Percentiles rank a stretch among this genome's conserved stretches.
These are phyloP conservation scores for Yamadazyma sp. DNA, from an alignment of 1,139 yeast species.

Conservation along the genomic window DNA sequence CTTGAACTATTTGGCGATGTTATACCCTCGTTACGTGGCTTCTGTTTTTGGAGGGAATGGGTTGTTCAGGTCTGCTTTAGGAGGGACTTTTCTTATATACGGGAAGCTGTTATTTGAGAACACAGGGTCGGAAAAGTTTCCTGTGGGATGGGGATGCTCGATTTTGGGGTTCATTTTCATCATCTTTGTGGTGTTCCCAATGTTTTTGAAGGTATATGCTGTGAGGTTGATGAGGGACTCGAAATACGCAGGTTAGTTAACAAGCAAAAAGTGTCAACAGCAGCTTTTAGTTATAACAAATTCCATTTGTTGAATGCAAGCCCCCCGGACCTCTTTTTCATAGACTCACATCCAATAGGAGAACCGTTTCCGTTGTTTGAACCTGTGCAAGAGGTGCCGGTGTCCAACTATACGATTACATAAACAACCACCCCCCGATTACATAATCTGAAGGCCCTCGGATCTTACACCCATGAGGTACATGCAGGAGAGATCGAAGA, in stretches of 20 bases:
- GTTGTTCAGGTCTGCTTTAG: constrained; percentile 26
- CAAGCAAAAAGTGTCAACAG: too few relatives aligned
- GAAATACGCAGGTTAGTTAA: background rate
- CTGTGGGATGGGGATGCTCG: constrained; percentile 67
- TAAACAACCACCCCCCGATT: too few relatives aligned
- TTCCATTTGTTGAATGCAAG: too few relatives aligned
- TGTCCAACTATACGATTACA: too few relatives aligned
- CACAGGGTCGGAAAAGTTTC: constrained; percentile 29
- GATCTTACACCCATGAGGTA: too few relatives aligned
- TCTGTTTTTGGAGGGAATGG: constrained; percentile 34
- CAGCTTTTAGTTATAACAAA: too few relatives aligned
- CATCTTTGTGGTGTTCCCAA: constrained; percentile 31
- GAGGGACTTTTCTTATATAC: constrained; percentile 33
- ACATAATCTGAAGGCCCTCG: too few relatives aligned
- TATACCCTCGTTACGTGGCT: constrained; percentile 44
- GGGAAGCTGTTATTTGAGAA: constrained; percentile 47
- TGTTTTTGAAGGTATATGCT: background rate
- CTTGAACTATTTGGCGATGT: constrained; percentile 59
- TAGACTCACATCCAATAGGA: too few relatives aligned
- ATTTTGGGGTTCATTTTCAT: constrained; percentile 65
- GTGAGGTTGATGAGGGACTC: background rate
- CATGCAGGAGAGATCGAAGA: too few relatives aligned
- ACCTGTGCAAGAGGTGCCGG: too few relatives aligned
- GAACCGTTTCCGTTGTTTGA: too few relatives aligned
- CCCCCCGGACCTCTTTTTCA: too few relatives aligned